Evolutionary conservation across 192 early-diverging fungal species (phyloP).

Genomic region (Thamnidium elegans): DNA sequence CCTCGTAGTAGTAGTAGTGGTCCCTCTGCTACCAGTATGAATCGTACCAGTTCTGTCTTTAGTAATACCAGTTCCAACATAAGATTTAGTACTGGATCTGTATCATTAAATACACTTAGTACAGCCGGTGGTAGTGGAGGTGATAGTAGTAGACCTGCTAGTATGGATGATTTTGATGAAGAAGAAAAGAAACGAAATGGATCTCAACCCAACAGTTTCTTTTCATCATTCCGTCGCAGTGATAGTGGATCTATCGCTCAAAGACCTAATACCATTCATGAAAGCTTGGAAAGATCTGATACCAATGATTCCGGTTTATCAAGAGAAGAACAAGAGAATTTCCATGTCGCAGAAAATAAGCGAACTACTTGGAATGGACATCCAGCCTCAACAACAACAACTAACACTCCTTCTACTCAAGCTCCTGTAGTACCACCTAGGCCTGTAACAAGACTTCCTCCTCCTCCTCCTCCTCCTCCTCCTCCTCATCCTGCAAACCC

Average conservation of each 20-base stretch:
- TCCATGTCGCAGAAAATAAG: not conserved
- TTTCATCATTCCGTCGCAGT: constrained; percentile 9
- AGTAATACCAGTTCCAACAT: constrained; percentile 33
- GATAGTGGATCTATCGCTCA: not conserved
- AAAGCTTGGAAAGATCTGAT: not conserved
- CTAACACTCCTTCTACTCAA: not conserved
- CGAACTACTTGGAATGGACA: not conserved
- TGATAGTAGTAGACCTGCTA: constrained; percentile 41
- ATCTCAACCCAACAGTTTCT: not conserved
- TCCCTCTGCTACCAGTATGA: constrained; percentile 1
- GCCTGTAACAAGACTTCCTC: not conserved
- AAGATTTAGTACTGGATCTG: constrained; percentile 23
- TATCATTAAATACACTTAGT: constrained; percentile 26
- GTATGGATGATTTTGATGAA: constrained; percentile 36
- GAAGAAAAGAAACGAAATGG: no score
- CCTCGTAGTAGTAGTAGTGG: constrained; percentile 23
- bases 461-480: not conserved
- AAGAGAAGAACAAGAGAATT: not conserved
- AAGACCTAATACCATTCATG: constrained; percentile 8
- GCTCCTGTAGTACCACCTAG: constrained; percentile 22
- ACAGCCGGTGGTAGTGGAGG: constrained; percentile 22
- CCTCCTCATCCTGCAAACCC: not conserved
- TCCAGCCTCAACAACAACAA: not conserved
- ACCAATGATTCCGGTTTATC: not conserved
- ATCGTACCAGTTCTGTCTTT: constrained; percentile 29